Percentiles rank a stretch among this genome's conserved stretches.
These are phyloP conservation scores for Neurospora terricola DNA, from an alignment of 495 filamentous ascomycete species.

Conservation along the genomic window DNA sequence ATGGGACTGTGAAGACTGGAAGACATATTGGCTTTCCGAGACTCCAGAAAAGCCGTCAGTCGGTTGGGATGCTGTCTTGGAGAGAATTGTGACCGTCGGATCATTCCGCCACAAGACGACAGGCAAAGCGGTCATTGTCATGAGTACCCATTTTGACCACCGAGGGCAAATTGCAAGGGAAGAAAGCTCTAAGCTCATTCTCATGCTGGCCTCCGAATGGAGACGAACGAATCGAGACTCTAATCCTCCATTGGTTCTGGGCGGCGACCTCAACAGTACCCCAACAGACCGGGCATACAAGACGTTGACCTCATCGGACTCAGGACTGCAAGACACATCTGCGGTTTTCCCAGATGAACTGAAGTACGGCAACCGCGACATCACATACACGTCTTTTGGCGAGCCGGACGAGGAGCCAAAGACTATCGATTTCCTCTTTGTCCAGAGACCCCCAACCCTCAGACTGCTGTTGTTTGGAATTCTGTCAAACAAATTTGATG, in stretches of 20 bases:
- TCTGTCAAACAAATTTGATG: conserved; percentile 52
- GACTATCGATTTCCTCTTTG: conserved; percentile 27
- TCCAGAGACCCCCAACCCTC: conserved; percentile 2
- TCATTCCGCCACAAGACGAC: conserved; percentile 45
- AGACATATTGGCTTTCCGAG: conserved; percentile 33
- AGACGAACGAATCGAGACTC: not conserved
- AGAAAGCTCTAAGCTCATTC: conserved; percentile 39
- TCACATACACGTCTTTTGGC: conserved; percentile 60
- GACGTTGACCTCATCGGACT: conserved; percentile 29
- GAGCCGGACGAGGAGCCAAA: conserved; percentile 12
- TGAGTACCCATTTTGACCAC: conserved; percentile 78
- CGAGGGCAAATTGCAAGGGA: conserved; percentile 46
- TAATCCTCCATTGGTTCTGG: conserved; percentile 46
- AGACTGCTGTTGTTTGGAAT: conserved; percentile 41
- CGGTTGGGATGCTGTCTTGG: conserved; percentile 61
- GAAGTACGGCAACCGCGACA: conserved; percentile 21
- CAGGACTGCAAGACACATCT: conserved; percentile 21
- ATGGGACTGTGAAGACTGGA: conserved; percentile 35
- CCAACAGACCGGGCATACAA: conserved; percentile 55
- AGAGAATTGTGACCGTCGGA: conserved; percentile 61
- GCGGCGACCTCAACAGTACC: conserved; percentile 73
- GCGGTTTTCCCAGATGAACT: conserved; percentile 9
- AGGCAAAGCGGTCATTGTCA: conserved; percentile 45
- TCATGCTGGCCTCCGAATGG: conserved; percentile 28
- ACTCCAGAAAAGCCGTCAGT: conserved; percentile 31